Evolutionary conservation across 768 basidiomycete species (phyloP).

Genomic region (Pleurotus giganteus): DNA sequence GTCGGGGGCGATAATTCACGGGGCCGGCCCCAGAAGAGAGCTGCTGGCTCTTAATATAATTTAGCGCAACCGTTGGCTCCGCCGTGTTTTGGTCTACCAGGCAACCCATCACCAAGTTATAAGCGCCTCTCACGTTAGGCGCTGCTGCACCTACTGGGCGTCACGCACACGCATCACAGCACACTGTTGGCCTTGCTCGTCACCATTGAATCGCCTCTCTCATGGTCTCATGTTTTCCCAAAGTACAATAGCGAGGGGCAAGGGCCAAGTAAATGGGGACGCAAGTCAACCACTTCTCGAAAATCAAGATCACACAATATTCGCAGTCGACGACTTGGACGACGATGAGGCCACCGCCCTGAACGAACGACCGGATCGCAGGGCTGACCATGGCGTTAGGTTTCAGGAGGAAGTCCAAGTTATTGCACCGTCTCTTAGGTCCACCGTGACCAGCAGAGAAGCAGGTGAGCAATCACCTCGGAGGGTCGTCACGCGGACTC

Average conservation of each 20-base stretch:
- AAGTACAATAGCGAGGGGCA: conserved; percentile 26
- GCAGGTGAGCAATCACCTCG: conserved; percentile 57
- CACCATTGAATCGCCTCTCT: neutral
- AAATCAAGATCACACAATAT: conserved; percentile 45
- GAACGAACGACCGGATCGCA: conserved; percentile 28
- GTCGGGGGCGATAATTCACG: too few species aligned
- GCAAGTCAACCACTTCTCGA: conserved; percentile 59
- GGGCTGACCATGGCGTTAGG: conserved; percentile 49
- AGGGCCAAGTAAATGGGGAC: conserved; percentile 31
- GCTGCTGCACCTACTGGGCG: too few species aligned
- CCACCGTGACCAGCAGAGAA: conserved; percentile 76
- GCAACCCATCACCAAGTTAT: too few species aligned
- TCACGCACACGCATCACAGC: too few species aligned
- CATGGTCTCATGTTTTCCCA: conserved; percentile 26
- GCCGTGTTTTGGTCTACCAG: too few species aligned
- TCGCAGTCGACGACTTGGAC: conserved; percentile 53
- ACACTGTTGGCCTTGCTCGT: too few species aligned
- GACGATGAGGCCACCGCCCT: conserved; percentile 35
- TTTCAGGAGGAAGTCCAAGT: conserved; percentile 71
- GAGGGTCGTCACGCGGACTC: neutral
- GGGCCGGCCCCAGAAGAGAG: too few species aligned
- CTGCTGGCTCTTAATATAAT: too few species aligned
- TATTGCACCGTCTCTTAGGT: conserved; percentile 66
- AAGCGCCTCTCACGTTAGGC: too few species aligned
- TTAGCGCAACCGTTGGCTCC: too few species aligned